Base-by-base conservation (phyloP, 2,329 filamentous ascomycete species). In the Tolypocladium inflatum region DNA sequence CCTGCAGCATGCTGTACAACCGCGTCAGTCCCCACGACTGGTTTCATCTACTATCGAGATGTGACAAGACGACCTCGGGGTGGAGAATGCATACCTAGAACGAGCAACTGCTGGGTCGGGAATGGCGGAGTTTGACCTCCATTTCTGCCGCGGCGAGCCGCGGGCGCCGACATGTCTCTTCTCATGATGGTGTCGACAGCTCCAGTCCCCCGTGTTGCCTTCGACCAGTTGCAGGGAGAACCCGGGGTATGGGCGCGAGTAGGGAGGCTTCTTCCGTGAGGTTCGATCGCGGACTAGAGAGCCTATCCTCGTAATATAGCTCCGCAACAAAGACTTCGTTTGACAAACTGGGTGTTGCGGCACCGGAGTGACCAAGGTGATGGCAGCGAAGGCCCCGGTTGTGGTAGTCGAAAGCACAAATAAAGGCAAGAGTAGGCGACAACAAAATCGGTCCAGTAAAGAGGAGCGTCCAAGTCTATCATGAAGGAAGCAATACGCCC, bases 1-100 rank as follows among this genome's bases (percentile, higher is more conserved):
- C 69, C 94, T 88, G 76, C 92, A 96, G 68, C 96, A 81, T 52
- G 91, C 92, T 95, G 62, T 55, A 23, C 21, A 39, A 42, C 23
- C 23, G 13, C 30, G 59, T 56, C 33, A 62, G 51, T n/a, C 6
- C 23, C 30, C 26, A 11, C 21, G 11, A 15, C 52, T 51, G 45
- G 57, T 30, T 50, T 35, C 55, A 23, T 26, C 23, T 39, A 11
- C 38, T 4, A 21, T 4, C 21, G 48, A 55, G 15, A 41, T 30
- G 59, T 51, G 26, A 42, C 43, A 11, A 50, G 23, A 19, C 23
- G 35, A n/a, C 42, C 51, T 33, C 42, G 19, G 23, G 50, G 56
- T 19, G 26, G 30, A 35, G 53, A 58, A 53, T 53, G 68, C 76
- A 62, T 74, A 81, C 79, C 79, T 53, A 81, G 70, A 58, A 82